Conservation (phyloP, 495 filamentous ascomycete genomes). For the Astrothelium subdiscretum region DNA sequence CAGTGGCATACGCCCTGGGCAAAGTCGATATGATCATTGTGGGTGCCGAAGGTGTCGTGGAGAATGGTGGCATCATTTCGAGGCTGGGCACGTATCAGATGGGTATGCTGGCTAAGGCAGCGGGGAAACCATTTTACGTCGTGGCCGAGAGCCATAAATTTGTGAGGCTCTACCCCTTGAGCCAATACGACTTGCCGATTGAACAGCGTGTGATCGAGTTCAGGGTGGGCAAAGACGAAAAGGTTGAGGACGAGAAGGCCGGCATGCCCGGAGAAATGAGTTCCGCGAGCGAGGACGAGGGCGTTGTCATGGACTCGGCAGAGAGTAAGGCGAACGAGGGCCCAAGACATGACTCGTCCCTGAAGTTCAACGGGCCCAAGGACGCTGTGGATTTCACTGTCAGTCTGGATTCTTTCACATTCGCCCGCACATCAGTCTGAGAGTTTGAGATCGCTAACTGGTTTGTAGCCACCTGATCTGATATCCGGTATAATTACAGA, state of each 20-base stretch:
- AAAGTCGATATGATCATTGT: slow-evolving; percentile 73
- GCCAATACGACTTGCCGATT: slow-evolving; percentile 66
- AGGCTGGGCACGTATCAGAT: slow-evolving; percentile 88
- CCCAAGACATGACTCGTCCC: slow-evolving; percentile 6
- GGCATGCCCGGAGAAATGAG: slow-evolving; percentile 11
- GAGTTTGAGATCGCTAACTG: slow-evolving; percentile 2
- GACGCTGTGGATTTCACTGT: slow-evolving; percentile 77
- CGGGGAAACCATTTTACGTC: slow-evolving; percentile 75
- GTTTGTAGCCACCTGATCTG: slow-evolving; percentile 50
- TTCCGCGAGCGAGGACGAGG: slow-evolving; percentile 22
- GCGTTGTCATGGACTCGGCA: slow-evolving; percentile 16
- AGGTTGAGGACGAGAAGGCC: slow-evolving; percentile 21
- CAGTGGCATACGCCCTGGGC: slow-evolving; percentile 75
- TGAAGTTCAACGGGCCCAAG: slow-evolving; percentile 8
- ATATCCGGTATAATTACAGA: slow-evolving; percentile 76
- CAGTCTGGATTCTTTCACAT: slow-evolving; percentile 20
- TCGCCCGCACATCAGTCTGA: not conserved
- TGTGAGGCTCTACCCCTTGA: slow-evolving; percentile 65
- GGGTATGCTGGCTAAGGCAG: slow-evolving; percentile 64
- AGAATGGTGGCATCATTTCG: slow-evolving; percentile 86
- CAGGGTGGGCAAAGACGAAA: slow-evolving; percentile 32
- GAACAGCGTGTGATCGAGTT: slow-evolving; percentile 67
- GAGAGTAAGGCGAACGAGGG: slow-evolving; percentile 6
- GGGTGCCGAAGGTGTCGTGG: slow-evolving; percentile 87
- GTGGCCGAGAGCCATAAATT: slow-evolving; percentile 95